These are phyloP conservation scores for Pittosporum tobira DNA, from an alignment of 129 eudicot species.

Conservation along the genomic window DNA sequence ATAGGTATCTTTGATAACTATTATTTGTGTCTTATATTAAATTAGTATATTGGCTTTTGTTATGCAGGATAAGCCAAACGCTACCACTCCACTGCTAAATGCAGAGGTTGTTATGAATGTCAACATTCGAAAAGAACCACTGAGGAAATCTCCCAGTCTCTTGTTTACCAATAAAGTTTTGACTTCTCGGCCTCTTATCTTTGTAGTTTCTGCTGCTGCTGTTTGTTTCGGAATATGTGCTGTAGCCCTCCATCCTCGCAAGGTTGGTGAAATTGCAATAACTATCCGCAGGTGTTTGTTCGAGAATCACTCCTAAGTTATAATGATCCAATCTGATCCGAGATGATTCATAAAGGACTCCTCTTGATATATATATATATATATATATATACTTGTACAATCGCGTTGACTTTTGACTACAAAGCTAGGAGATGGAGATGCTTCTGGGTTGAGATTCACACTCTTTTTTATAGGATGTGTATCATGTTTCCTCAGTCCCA, in stretches of 20 bases:
- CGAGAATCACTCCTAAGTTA: slow-evolving; percentile 14
- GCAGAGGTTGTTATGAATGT: slow-evolving; percentile 42
- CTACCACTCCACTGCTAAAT: slow-evolving; percentile 38
- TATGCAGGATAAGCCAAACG: slow-evolving; percentile 26
- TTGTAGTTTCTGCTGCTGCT: slow-evolving; percentile 34
- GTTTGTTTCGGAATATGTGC: slow-evolving; percentile 80
- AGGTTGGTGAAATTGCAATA: slow-evolving; percentile 41
- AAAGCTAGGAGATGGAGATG: too few relatives aligned
- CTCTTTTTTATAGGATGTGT: too few relatives aligned
- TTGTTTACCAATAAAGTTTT: slow-evolving; percentile 17
- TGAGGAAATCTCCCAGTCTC: slow-evolving; percentile 24
- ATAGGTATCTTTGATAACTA: background rate
- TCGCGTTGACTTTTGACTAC: background rate
- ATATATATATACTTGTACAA: background rate
- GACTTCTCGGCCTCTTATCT: slow-evolving; percentile 40
- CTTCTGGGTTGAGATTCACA: too few relatives aligned
- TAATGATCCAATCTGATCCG: too few relatives aligned
- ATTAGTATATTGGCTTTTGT: background rate
- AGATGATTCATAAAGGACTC: too few relatives aligned
- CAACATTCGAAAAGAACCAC: slow-evolving; percentile 24
- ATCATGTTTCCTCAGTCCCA: too few relatives aligned
- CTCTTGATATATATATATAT: background rate
- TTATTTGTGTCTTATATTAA: background rate
- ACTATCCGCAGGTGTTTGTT: slow-evolving; percentile 71
- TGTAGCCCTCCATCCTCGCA: slow-evolving; percentile 61